Base-by-base conservation (phyloP, 768 basidiomycete genomes). In the Russula vinacea region DNA sequence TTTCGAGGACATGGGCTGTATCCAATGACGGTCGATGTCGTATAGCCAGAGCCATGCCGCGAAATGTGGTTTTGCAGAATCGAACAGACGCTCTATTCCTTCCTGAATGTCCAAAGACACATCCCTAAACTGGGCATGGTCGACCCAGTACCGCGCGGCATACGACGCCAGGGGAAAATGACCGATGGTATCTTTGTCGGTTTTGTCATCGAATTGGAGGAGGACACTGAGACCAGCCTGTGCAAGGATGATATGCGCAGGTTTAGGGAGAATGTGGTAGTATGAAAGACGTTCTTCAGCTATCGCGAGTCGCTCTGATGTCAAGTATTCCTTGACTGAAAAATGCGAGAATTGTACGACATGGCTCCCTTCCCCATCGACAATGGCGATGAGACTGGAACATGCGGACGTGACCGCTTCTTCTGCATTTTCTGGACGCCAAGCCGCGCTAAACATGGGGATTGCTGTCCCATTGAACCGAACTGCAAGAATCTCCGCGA, bases 281-380 rank as follows among this genome's bases (percentile, higher is more conserved):
- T 17, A n/a, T 8, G 65, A 66, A 33, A 64, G 51, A 11, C 9
- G 17, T 2, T 54, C n/a, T 39, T 35, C 51, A 8, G 26, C 40
- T 0, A 7, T 17, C 3, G 19, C 26, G 17, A 66, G 62, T 29
- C 56, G 65, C 1, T 49, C 14, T 8, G 65, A 66, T 4, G 45
- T 57, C 42, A 66, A 63, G 62, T 19, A 66, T 19, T 66, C 65
- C 5, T 66, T 56, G 22, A 64, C 65, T 0, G 65, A 64, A 24
- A 57, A 66, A 13, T 63, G 65, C 0, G 55, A 50, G 19, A 47
- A 47, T 47, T 47, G 62, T 3, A 66, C 33, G 2, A 53, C 11
- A 5, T 35, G 19, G 14, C 14, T 6, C 13, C 33, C 33, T n/a
- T 14, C 16, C 49, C 13, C 14, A n/a, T 29, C 29, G 51, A 32